These are phyloP conservation scores for Sporothrix phasma DNA, from an alignment of 2,329 filamentous ascomycete genomes.

Conservation along the genomic window DNA sequence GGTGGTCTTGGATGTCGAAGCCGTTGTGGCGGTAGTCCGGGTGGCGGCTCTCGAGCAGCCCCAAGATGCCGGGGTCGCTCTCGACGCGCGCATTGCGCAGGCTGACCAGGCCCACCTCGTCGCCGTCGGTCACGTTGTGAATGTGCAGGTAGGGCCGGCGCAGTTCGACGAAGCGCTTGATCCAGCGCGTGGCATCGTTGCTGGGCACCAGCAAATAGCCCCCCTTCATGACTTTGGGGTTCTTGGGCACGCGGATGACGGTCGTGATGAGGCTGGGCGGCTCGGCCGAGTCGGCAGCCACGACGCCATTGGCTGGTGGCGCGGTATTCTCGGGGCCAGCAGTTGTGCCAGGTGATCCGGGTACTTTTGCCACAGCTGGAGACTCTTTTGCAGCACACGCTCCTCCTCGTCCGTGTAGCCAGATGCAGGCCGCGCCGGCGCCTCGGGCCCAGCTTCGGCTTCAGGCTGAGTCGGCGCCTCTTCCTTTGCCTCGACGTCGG, in stretches of 20 bases:
- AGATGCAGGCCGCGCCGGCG: constrained; percentile 20
- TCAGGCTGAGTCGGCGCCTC: constrained; percentile 20
- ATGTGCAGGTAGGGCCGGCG: constrained; percentile 86
- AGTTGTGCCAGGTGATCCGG: constrained; percentile 47
- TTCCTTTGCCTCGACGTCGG: constrained; percentile 19
- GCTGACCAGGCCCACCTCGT: constrained; percentile 83
- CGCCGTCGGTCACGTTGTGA: constrained; percentile 73
- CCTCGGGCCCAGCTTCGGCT: constrained; percentile 19
- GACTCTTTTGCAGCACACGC: constrained; percentile 42
- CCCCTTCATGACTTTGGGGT: constrained; percentile 69
- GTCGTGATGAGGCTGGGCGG: constrained; percentile 62
- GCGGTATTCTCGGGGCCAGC: constrained; percentile 52
- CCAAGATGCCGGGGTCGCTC: constrained; percentile 77
- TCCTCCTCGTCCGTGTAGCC: constrained; percentile 40
- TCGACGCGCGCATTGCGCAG: constrained; percentile 85
- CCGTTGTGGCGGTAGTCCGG: constrained; percentile 17
- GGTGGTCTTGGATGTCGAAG: constrained; percentile 15
- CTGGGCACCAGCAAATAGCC: constrained; percentile 83
- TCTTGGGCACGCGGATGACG: constrained; percentile 70
- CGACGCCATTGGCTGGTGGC: constrained; percentile 58
- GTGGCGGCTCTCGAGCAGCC: constrained; percentile 48
- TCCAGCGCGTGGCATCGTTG: constrained; percentile 72
- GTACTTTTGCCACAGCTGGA: constrained; percentile 56
- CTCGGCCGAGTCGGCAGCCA: constrained; percentile 34
- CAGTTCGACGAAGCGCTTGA: constrained; percentile 86